phyloP scores from a whole-genome alignment of 805 yeast species.

The Spencermartinsiella europaea region DNA sequence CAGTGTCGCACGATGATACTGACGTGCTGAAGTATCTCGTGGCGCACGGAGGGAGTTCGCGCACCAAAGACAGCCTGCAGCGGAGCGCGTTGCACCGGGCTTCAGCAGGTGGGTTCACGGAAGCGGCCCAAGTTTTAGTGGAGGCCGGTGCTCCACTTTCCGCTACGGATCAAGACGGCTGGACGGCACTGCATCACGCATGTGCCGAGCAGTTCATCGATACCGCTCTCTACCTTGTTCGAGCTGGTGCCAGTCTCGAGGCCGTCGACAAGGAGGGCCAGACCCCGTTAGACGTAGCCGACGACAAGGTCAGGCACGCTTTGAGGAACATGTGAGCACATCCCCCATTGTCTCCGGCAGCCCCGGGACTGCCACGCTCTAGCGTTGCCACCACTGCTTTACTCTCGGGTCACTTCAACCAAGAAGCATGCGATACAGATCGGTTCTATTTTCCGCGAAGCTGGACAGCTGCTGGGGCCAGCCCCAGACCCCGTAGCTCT shows the following conservation, averaged over 20 bases:
- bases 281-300: slow-evolving; percentile 50
- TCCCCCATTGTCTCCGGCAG: no score
- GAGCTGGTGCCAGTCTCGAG: slow-evolving; percentile 59
- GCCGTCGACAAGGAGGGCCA: slow-evolving; percentile 47
- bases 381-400: no score
- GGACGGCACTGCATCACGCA: slow-evolving; percentile 89
- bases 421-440: no score
- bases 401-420: no score
- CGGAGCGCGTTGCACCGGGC: slow-evolving; percentile 78
- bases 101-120: slow-evolving; percentile 64
- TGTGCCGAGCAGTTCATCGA: slow-evolving; percentile 86
- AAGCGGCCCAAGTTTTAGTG: slow-evolving; percentile 51
- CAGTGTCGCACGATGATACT: slow-evolving; percentile 62
- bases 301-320: slow-evolving; percentile 35
- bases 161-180: slow-evolving; percentile 62
- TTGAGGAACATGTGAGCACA: background rate
- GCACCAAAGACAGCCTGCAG: slow-evolving; percentile 61
- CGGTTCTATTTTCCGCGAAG: no score
- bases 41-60: slow-evolving; percentile 53
- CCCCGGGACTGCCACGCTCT: no score
- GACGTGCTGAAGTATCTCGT: slow-evolving; percentile 52
- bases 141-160: slow-evolving; percentile 59
- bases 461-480: no score
- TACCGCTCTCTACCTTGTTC: slow-evolving; percentile 55
- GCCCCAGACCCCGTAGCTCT: no score